These are phyloP conservation scores for Capsicum rhomboideum DNA, from an alignment of 257 asterid species.

Conservation along the genomic window DNA sequence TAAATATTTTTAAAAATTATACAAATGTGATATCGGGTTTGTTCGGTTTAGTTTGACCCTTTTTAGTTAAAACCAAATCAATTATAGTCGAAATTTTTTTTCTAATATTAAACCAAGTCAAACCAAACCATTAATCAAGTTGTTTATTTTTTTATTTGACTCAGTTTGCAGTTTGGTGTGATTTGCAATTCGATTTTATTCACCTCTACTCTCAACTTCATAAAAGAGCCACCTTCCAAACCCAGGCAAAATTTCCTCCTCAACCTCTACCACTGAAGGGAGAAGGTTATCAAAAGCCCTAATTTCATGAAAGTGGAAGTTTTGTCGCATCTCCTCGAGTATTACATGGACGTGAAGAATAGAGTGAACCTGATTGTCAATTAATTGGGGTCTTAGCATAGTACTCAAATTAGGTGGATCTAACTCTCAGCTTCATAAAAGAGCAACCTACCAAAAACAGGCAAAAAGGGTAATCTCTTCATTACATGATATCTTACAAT, in stretches of 20 bases:
- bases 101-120: no score
- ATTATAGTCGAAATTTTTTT: no score
- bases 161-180: no score
- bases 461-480: background rate
- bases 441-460: background rate
- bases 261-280: background rate
- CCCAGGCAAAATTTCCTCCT: background rate
- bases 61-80: no score
- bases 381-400: background rate
- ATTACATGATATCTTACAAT: slow-evolving; percentile 1
- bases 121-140: no score
- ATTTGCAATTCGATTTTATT: no score
- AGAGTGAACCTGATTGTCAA: background rate
- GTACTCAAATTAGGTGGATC: background rate
- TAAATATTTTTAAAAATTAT: no score
- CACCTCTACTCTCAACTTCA: background rate
- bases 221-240: background rate
- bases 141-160: no score
- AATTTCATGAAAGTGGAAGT: background rate
- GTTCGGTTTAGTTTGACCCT: no score
- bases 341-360: background rate
- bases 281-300: background rate
- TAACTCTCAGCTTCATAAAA: background rate
- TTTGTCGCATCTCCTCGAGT: background rate
- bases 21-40: no score